A percentile compares a stretch with the other conserved stretches of the same genome.
Conservation (phyloP, 345 rosid genomes). For the Ceriops tagal region DNA sequence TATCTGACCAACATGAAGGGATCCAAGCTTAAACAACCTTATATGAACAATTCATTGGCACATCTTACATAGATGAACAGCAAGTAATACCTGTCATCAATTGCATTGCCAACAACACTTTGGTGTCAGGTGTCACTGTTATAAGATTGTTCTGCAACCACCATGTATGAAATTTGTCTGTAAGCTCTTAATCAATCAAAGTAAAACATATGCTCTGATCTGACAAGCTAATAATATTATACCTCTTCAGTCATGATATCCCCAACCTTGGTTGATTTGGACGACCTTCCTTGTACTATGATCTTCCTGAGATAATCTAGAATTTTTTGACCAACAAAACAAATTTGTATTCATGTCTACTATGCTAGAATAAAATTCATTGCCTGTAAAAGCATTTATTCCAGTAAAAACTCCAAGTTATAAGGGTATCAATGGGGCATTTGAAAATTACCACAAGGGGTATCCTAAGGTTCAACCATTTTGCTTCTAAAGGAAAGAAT, state of each 20-base stretch:
- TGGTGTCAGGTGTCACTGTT: conserved; percentile 87
- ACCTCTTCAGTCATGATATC: conserved; percentile 99
- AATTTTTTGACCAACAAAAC: neutral
- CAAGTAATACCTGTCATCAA: conserved; percentile 77
- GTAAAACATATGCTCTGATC: neutral
- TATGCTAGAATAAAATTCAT: no score
- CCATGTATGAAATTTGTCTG: neutral
- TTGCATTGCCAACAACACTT: conserved; percentile 93
- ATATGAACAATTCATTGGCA: neutral
- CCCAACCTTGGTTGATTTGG: conserved; percentile 95
- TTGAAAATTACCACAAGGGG: neutral
- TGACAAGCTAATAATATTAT: neutral
- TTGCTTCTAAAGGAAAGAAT: neutral
- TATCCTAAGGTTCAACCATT: neutral
- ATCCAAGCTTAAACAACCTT: neutral
- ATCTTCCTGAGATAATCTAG: conserved; percentile 93
- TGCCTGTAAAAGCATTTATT: neutral
- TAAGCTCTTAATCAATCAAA: neutral
- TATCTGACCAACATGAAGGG: conserved; percentile 45
- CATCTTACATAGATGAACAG: neutral
- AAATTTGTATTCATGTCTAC: no score
- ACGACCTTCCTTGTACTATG: conserved; percentile 96
- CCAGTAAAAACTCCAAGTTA: neutral
- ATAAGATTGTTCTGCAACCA: conserved; percentile 77
- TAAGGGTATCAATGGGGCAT: neutral